Evolutionary conservation across 768 basidiomycete species (phyloP).

Genomic region (Mycena kentingensis): DNA sequence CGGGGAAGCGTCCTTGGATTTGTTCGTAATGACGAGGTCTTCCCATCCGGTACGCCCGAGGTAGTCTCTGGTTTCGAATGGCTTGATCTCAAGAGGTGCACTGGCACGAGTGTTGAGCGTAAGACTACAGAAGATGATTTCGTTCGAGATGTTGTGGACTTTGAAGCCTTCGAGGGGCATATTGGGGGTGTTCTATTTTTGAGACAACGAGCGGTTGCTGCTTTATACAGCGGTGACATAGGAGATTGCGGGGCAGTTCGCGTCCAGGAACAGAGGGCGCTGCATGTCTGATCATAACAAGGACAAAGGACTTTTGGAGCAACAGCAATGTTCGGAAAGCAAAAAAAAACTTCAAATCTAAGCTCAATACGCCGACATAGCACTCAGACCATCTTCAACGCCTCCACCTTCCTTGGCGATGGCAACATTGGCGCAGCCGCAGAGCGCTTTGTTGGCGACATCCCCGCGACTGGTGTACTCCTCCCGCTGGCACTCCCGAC

Average conservation of each 20-base stretch:
- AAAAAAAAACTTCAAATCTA: neutral
- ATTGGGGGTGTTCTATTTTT: no score
- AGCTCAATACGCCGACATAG: neutral
- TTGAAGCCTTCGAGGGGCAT: constrained; percentile 15
- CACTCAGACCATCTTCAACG: constrained; percentile 14
- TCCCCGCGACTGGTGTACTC: constrained; percentile 14
- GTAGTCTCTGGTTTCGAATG: constrained; percentile 4
- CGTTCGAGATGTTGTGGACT: constrained; percentile 20
- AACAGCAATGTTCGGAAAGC: no score
- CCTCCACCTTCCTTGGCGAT: constrained; percentile 15
- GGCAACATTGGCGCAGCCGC: constrained; percentile 9
- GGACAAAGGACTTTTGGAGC: no score
- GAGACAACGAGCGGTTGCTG: no score
- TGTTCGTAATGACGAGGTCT: constrained; percentile 14
- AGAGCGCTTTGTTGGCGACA: constrained; percentile 14
- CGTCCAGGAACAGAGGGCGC: no score
- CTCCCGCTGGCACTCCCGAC: constrained; percentile 19
- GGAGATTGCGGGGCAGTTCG: no score
- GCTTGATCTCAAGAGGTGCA: constrained; percentile 9
- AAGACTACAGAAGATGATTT: constrained; percentile 15
- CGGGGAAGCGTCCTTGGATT: neutral
- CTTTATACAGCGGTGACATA: no score
- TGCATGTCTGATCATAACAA: no score
- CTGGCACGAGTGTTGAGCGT: constrained; percentile 12
- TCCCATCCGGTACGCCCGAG: constrained; percentile 16